Base-by-base conservation (phyloP, 2,329 filamentous ascomycete species). In the Emmonsia crescens region DNA sequence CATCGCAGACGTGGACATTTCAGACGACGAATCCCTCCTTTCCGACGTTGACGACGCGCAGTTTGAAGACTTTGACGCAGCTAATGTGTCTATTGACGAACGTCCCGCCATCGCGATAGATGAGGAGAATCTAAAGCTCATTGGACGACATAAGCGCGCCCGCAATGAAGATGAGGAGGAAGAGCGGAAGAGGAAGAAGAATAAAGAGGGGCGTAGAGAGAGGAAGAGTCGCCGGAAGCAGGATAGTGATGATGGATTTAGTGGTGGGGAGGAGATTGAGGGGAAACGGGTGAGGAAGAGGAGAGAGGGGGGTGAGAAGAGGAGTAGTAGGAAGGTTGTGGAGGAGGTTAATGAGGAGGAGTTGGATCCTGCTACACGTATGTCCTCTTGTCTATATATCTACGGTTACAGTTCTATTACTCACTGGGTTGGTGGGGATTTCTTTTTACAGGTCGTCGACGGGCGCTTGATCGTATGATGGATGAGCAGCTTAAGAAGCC, bases 401-500 rank as follows among this genome's bases (percentile, higher is more conserved):
- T 46, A 59, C 48, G 33, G 60, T 51, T 48, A 29, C 49, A 57
- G 57, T 62, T 61, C 52, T 67, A 29, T 14, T 42, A 27, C 54
- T 56, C 9, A 56, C 54, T 12, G 54, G 8, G 8, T n/a, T n/a
- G n/a, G n/a, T n/a, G n/a, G n/a, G 46, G 10, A 27, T 19, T 49
- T 27, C 3, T 44, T 42, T 29, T n/a, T n/a, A 57, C 21, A 85
- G 83, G 81, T 68, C 85, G 92, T 68, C 86, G 88, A 68, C 83
- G 89, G 67, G 92, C 91, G 24, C 85, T 99, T 60, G 90, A 96
- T 70, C 84, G 87, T 67, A 89, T 89, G 61, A 90, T 97, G 78
- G 90, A 96, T 73, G 89, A 89, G 61, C 91, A 92, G 0, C 80
- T 96, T 68, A 95, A 95, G 78, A 89, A 89, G 68, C 86, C 89